Base-by-base conservation (phyloP, 2,329 filamentous ascomycete species). In the Trichoderma semiorbis region DNA sequence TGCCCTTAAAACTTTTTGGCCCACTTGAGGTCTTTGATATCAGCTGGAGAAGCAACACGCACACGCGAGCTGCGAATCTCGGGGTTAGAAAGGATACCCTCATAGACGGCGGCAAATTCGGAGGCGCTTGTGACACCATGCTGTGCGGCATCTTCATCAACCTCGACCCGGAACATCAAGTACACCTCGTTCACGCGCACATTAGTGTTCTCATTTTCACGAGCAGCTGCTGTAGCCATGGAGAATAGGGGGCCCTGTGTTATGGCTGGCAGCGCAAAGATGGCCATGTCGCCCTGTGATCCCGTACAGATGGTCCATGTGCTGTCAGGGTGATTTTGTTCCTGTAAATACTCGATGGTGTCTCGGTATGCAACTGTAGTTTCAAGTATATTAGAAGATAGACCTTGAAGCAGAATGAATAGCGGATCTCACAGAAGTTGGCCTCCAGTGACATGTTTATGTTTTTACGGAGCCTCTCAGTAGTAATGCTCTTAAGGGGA, bases 241-340 rank as follows among this genome's bases (percentile, higher is more conserved):
- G 50, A 57, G 50, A 39, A 57, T n/a, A 67, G 16, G 2, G 30
- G 64, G 3, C 50, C 64, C 24, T 57, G 50, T 21, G 30, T 34
- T 16, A 67, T 67, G 8, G 64, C 50, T 10, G 64, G 50, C 7
- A 67, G 64, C 3, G 30, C 21, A 57, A 67, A 67, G 7, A 39
- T 57, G 14, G 50, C 47, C 3, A 21, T 11, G 36, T 67, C 32
- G 5, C 64, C 64, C 5, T 67, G 64, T 24, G 64, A 53, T 10
- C 50, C 64, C 21, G 47, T 67, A 14, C 30, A 67, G 21, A 67
- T 57, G 16, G 64, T 67, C 47, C 64, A 67, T 28, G 50, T 67
- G 21, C 50, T 67, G 6, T 39, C 21, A 3, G 30, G 21, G 10
- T 67, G 21, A 6, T 30, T 21, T 18, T 60, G 34, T 3, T 68